A percentile compares a stretch with the other conserved stretches of the same genome.
phyloP scores from a whole-genome alignment of 2,329 filamentous ascomycete species.

The Phialocephala sp. region DNA sequence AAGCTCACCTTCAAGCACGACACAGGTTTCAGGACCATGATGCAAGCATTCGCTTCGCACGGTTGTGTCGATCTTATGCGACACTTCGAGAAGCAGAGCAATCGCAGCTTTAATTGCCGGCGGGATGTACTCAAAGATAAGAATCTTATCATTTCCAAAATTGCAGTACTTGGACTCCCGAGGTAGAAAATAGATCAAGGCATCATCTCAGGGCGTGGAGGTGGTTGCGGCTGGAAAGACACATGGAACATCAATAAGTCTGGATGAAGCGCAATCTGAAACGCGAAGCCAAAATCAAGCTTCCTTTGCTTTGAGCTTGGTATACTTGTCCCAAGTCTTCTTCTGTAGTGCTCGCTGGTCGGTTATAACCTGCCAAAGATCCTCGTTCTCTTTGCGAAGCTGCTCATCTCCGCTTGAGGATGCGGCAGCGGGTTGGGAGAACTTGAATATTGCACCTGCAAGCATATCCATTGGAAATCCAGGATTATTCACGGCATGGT shows the following conservation, averaged over 20 bases:
- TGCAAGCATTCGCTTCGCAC: constrained; percentile 34
- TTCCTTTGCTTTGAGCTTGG: constrained; percentile 36
- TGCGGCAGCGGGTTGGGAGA: constrained; percentile 43
- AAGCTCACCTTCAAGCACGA: constrained; percentile 20
- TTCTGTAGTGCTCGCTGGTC: constrained; percentile 51
- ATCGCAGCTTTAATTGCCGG: constrained; percentile 14
- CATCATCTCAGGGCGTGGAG: constrained; percentile 11
- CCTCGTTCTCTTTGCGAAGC: constrained; percentile 49
- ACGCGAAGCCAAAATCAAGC: constrained; percentile 24
- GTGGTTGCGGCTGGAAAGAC: constrained; percentile 5
- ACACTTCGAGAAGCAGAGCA: constrained; percentile 22
- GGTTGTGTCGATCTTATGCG: constrained; percentile 28
- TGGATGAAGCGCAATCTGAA: constrained; percentile 28
- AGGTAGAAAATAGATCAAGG: neutral
- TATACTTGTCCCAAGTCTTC: constrained; percentile 45
- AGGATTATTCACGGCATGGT: constrained; percentile 28
- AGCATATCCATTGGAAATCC: constrained; percentile 47
- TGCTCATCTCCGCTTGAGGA: constrained; percentile 46
- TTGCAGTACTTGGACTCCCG: neutral
- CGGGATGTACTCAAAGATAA: constrained; percentile 2
- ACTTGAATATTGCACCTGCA: constrained; percentile 55
- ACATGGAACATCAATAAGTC: constrained; percentile 17
- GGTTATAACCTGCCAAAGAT: constrained; percentile 52
- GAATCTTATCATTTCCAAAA: constrained; percentile 11
- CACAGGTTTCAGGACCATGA: constrained; percentile 20